Conservation (phyloP, 2,329 filamentous ascomycete genomes). For the Alternaria sp. region DNA sequence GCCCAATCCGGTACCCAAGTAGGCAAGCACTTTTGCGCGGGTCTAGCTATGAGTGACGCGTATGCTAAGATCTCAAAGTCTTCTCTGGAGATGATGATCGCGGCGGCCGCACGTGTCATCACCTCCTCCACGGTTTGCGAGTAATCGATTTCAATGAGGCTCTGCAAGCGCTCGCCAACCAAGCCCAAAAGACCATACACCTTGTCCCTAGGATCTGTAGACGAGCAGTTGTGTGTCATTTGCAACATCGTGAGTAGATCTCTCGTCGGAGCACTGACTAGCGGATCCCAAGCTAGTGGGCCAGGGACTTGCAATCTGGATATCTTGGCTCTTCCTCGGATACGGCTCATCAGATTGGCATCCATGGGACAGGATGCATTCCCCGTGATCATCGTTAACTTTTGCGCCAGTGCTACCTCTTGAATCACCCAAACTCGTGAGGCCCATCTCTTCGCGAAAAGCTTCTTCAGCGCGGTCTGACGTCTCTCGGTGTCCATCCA, state of each 20-base stretch:
- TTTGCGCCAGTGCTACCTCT: slow-evolving; percentile 26
- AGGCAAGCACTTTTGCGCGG: slow-evolving; percentile 1
- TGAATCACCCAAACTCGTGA: slow-evolving; percentile 31
- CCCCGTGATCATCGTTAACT: slow-evolving; percentile 20
- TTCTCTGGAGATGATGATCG: slow-evolving; percentile 20
- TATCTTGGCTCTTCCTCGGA: slow-evolving; percentile 19
- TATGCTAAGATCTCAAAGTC: slow-evolving; percentile 21
- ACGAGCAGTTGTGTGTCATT: slow-evolving; percentile 17
- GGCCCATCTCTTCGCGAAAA: slow-evolving; percentile 23
- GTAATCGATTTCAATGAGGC: slow-evolving; percentile 21
- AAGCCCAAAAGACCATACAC: slow-evolving; percentile 21
- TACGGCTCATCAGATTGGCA: slow-evolving; percentile 17
- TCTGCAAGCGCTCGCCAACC: slow-evolving; percentile 18
- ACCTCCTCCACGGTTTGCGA: slow-evolving; percentile 22
- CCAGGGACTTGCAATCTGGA: slow-evolving; percentile 21
- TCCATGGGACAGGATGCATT: slow-evolving; percentile 13
- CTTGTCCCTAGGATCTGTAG: slow-evolving; percentile 22
- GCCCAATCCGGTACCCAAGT: slow-evolving; percentile 26
- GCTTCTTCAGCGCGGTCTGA: slow-evolving; percentile 7
- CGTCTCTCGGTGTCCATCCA: slow-evolving; percentile 19
- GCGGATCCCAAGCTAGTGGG: slow-evolving; percentile 22
- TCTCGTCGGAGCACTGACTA: slow-evolving; percentile 19
- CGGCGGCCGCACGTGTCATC: slow-evolving; percentile 15
- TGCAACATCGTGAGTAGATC: slow-evolving; percentile 21
- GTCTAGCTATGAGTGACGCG: slow-evolving; percentile 8